Percentiles rank a stretch among this genome's conserved stretches.
Evolutionary conservation across 345 rosid genomes (phyloP).

Genomic region (Sonneratia caseolaris): DNA sequence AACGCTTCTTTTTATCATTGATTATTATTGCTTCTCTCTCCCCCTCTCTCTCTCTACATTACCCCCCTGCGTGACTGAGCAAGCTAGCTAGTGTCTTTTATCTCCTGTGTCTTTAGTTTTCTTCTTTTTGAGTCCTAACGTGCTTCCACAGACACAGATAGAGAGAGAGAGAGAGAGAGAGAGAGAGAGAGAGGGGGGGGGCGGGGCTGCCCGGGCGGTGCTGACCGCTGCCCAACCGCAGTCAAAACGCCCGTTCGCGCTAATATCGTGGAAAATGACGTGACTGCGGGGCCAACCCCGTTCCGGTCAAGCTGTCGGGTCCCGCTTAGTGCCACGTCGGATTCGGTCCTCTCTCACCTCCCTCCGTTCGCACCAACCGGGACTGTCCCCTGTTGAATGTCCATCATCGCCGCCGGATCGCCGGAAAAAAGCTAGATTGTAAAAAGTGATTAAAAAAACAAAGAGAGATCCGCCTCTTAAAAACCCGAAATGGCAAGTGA

Average conservation of each 20-base stretch:
- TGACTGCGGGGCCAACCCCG: conserved; percentile 16
- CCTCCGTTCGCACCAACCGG: too few species aligned
- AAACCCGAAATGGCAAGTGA: too few species aligned
- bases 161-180: background rate
- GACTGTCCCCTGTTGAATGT: too few species aligned
- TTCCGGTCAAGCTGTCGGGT: conserved; percentile 28
- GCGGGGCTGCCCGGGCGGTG: conserved; percentile 27
- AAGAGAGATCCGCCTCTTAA: too few species aligned
- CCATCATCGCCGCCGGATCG: too few species aligned
- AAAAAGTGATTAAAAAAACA: too few species aligned
- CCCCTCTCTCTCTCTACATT: background rate
- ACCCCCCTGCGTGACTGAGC: background rate
- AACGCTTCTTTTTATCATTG: background rate
- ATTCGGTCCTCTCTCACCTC: conserved; percentile 9
- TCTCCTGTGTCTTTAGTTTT: background rate
- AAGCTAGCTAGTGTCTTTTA: background rate
- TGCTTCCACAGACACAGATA: conserved; percentile 8
- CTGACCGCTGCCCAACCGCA: conserved; percentile 49
- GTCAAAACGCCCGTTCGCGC: conserved; percentile 41
- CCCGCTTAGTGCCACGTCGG: conserved; percentile 22
- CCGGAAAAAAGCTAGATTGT: too few species aligned
- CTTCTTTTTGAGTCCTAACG: conserved; percentile 14
- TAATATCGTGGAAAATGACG: conserved; percentile 44
- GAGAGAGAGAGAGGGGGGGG: conserved; percentile 4
- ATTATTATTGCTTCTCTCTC: conserved; percentile 3